phyloP scores from a whole-genome alignment of 2,329 filamentous ascomycete species.

The Aspergillus fructus region DNA sequence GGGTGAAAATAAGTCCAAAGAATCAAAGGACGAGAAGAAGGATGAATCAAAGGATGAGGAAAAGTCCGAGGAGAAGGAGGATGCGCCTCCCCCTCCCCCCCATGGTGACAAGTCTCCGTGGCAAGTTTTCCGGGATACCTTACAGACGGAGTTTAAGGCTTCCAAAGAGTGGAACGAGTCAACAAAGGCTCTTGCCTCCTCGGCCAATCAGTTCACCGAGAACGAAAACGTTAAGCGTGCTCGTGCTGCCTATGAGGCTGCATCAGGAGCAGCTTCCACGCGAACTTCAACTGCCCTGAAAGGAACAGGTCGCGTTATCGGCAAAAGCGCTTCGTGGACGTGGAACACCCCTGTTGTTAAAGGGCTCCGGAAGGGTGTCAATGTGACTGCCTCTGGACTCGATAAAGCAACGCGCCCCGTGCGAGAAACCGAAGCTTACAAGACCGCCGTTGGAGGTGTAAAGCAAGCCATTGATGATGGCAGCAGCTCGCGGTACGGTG shows the following conservation, averaged over 20 bases:
- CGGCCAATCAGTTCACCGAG: conserved; percentile 87
- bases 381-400: conserved; percentile 78
- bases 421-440: conserved; percentile 90
- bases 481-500: conserved; percentile 91
- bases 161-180: conserved; percentile 99
- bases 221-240: conserved; percentile 87
- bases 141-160: conserved; percentile 88
- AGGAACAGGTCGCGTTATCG: conserved; percentile 79
- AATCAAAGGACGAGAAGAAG: conserved; percentile 42
- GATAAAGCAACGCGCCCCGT: conserved; percentile 96
- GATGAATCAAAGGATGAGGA: conserved; percentile 49
- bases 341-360: conserved; percentile 96
- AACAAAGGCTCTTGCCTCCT: conserved; percentile 88
- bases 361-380: conserved; percentile 82
- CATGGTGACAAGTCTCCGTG: conserved; percentile 98
- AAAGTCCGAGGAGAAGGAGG: conserved; percentile 40
- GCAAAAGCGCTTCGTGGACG: conserved; percentile 90
- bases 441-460: conserved; percentile 59
- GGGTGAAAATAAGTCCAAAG: conserved; percentile 32
- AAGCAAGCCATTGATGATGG: conserved; percentile 97
- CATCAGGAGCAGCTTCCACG: conserved; percentile 76
- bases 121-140: conserved; percentile 98
- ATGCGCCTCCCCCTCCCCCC: conserved; percentile 74
- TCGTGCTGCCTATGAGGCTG: conserved; percentile 80
- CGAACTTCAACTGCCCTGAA: conserved; percentile 80